Base-by-base conservation (phyloP, 805 yeast genomes). In the Blastobotrys terrestris region DNA sequence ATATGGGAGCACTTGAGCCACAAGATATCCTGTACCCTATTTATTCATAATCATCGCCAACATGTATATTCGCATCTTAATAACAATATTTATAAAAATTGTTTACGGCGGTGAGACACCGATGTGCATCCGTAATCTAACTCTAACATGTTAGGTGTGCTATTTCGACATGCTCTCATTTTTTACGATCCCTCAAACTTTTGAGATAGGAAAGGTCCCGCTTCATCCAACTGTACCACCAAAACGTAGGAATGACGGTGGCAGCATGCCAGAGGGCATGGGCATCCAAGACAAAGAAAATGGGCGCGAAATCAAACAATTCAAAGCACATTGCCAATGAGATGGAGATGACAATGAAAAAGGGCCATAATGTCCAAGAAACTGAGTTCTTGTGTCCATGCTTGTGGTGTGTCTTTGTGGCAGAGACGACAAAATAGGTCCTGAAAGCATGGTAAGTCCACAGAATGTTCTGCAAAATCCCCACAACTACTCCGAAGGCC, bases 241-340 rank as follows among this genome's bases (percentile, higher is more conserved):
- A 77, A 53, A 79, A 70, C 0, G 92, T 81, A 0, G 98, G 98
- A 63, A 88, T 67, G 1, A 91, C 82, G 0, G 99, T 94, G 18
- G 87, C 79, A 22, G 86, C 75, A 66, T 94, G 99, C 99, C 99
- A 94, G 41, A 92, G 63, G 0, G 97, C 81, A 68, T 94, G 99
- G 0, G 97, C 95, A 69, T 94, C 99, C 0, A 94, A 61, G 41
- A 87, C 75, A 59, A 77, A 85, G 49, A 62, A 71, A 40, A 85
- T 65, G 14, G 87, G 94, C 3, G 95, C 79, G 66, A 94, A 94
- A 68, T 92, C 99, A 68, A 90, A 86, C 39, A 92, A 69, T 66
- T 92, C 99, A 58, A 92, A 78, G n/a, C 85, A 75, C 94, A 89
- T 88, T 1, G 96, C 97, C 20, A 77, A 60, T 1, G 79, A 62